phyloP scores from a whole-genome alignment of 345 rosid species.

The Brassica rapa region DNA sequence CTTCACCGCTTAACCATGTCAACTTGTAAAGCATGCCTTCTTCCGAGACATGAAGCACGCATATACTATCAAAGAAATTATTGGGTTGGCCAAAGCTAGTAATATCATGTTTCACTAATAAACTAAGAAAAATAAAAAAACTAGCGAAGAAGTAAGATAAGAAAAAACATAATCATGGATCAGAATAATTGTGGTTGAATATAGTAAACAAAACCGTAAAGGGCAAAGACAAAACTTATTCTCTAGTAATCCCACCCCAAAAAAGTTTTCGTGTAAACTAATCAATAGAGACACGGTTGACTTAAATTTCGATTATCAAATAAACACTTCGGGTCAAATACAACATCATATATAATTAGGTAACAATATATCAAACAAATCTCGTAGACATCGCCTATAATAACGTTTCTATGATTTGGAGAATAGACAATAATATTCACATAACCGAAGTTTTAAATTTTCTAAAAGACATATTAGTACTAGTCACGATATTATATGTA shows the following conservation, averaged over 20 bases:
- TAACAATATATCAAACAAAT: background rate
- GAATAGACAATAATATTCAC: background rate
- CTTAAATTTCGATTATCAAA: background rate
- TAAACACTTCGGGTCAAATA: background rate
- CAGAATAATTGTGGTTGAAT: background rate
- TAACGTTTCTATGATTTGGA: background rate
- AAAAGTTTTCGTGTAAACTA: background rate
- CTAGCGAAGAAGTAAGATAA: background rate
- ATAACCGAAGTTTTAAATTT: background rate
- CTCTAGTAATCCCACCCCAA: background rate
- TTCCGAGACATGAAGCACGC: background rate
- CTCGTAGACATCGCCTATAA: background rate
- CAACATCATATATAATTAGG: background rate
- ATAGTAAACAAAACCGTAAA: background rate
- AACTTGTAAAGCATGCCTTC: background rate
- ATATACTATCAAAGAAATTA: background rate
- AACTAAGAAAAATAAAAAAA: background rate
- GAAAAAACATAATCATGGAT: background rate
- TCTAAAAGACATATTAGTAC: background rate
- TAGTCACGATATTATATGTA: background rate
- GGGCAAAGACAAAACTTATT: background rate
- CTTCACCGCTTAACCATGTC: background rate
- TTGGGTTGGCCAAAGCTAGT: background rate
- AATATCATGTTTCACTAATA: background rate
- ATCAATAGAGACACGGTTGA: conserved; percentile 1